phyloP scores from a whole-genome alignment of 345 rosid genomes.

The Lepidium africanum region DNA sequence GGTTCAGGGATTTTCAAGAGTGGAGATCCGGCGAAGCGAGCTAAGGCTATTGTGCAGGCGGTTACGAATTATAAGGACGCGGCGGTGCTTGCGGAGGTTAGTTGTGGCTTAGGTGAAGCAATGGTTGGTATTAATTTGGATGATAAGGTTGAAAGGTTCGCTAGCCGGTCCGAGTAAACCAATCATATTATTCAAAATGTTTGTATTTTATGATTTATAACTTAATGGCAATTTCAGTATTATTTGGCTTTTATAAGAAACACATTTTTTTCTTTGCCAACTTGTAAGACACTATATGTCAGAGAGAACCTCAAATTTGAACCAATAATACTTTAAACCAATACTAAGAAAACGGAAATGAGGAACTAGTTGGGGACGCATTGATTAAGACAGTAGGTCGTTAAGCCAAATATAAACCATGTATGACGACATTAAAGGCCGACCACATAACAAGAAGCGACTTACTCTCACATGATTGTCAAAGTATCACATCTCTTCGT shows the following conservation, averaged over 20 bases:
- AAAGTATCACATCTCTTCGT: no score
- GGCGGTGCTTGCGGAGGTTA: constrained; percentile 52
- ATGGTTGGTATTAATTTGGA: constrained; percentile 63
- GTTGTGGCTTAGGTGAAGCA: constrained; percentile 65
- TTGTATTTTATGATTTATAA: background rate
- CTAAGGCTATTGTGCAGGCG: constrained; percentile 61
- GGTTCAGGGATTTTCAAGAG: constrained; percentile 72
- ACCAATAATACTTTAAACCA: no score
- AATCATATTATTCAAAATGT: background rate
- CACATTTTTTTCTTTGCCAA: no score
- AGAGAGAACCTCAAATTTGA: no score
- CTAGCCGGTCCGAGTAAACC: constrained; percentile 46
- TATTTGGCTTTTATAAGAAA: background rate
- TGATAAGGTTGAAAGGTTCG: constrained; percentile 57
- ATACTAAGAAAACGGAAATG: no score
- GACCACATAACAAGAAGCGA: no score
- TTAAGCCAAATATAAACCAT: no score
- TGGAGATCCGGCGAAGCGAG: constrained; percentile 57
- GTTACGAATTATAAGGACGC: constrained; percentile 60
- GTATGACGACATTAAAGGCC: no score
- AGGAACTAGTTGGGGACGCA: no score
- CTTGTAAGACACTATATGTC: no score
- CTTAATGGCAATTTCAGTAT: background rate
- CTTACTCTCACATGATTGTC: no score
- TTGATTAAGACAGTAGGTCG: no score